Conservation (phyloP, 129 eudicot genomes). For the Flaveria linearis region DNA sequence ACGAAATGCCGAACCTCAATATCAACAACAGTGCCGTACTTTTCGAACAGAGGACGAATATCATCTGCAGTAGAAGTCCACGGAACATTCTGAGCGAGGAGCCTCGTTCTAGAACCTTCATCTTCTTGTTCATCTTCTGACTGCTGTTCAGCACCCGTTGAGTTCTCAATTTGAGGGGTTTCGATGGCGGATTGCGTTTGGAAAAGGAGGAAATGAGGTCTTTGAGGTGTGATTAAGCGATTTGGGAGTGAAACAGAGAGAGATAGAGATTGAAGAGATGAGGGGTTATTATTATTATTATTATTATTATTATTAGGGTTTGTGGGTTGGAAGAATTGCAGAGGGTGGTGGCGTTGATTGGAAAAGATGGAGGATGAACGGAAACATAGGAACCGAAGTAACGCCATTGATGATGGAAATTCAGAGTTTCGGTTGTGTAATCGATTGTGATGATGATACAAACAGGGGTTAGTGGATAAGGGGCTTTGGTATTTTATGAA, state of each 20-base stretch:
- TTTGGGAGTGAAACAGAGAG: constrained; percentile 34
- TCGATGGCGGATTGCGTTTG: constrained; percentile 30
- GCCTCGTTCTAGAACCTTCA: constrained; percentile 59
- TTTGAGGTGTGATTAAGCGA: constrained; percentile 31
- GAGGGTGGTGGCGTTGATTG: constrained; percentile 22
- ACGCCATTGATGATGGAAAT: constrained; percentile 46
- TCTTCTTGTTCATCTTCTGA: constrained; percentile 35
- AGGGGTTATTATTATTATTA: not conserved
- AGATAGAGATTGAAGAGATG: constrained; percentile 27
- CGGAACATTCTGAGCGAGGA: constrained; percentile 73
- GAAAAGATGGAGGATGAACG: constrained; percentile 35
- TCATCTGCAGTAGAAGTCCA: constrained; percentile 79
- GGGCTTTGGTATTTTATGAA: constrained; percentile 2
- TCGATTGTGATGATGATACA: not conserved
- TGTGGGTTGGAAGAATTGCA: constrained; percentile 25
- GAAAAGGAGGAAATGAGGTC: constrained; percentile 24
- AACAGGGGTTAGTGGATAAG: constrained; percentile 13
- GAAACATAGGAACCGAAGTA: constrained; percentile 39
- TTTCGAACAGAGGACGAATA: constrained; percentile 70
- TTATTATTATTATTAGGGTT: constrained; percentile 23
- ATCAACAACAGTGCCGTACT: constrained; percentile 69
- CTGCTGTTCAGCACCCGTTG: constrained; percentile 21
- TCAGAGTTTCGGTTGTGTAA: too few relatives aligned
- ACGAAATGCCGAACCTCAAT: constrained; percentile 59
- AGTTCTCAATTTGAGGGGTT: constrained; percentile 28